Conservation (phyloP, 257 asterid species). For the Ocimum tenuiflorum region DNA sequence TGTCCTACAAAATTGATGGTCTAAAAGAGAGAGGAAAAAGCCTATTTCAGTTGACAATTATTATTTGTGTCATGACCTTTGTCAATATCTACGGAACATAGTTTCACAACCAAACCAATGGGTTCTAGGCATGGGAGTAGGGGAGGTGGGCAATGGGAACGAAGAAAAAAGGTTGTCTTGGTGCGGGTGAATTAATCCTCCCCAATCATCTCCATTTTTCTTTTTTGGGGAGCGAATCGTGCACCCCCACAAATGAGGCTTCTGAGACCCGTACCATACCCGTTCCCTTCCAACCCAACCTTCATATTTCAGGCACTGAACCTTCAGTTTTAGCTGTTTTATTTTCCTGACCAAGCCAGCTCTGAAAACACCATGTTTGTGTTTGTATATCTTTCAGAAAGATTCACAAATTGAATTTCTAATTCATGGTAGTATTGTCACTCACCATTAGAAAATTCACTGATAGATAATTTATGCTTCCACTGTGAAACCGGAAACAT, state of each 20-base stretch:
- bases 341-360: constrained; percentile 1
- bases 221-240: background rate
- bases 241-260: background rate
- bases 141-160: no score
- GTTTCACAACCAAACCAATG: no score
- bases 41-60: background rate
- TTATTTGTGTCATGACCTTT: background rate
- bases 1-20: background rate
- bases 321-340: background rate
- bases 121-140: no score
- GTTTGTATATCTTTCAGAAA: no score
- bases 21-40: background rate
- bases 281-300: background rate
- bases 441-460: background rate
- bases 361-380: background rate
- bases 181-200: background rate
- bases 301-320: background rate
- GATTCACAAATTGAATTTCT: background rate
- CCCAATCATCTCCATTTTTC: background rate
- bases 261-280: background rate
- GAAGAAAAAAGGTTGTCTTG: no score
- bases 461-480: background rate
- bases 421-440: background rate
- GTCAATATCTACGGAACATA: background rate
- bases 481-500: background rate